These are phyloP conservation scores for Prunus fruticosa DNA, from an alignment of 306 rosid genomes.

Conservation along the genomic window DNA sequence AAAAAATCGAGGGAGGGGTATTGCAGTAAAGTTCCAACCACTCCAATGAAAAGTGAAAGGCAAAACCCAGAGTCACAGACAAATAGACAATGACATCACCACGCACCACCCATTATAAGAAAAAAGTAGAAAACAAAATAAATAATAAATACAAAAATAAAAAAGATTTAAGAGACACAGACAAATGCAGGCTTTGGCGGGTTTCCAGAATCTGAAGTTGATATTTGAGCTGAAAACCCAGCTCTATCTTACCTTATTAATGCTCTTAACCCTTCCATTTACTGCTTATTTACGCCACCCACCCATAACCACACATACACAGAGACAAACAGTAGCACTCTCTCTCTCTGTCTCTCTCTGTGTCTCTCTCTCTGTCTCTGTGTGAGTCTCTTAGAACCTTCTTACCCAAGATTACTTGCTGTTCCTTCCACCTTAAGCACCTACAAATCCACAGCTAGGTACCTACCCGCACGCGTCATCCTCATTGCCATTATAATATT, in stretches of 20 bases:
- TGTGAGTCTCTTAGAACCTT: conserved; percentile 17
- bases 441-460: conserved; percentile 41
- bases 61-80: not conserved
- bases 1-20: not conserved
- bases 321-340: not conserved
- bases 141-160: not conserved
- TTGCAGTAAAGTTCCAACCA: not conserved
- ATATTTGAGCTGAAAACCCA: conserved; percentile 34
- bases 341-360: not conserved
- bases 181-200: conserved; percentile 39
- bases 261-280: conserved; percentile 22
- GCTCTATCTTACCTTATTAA: conserved; percentile 48
- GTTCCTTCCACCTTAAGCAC: conserved; percentile 42
- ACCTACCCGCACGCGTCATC: conserved; percentile 7
- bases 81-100: not conserved
- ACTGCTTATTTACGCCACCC: conserved; percentile 34
- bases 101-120: too few relatives aligned
- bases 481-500: conserved; percentile 14
- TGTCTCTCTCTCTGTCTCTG: not conserved
- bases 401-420: conserved; percentile 32
- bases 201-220: conserved; percentile 43
- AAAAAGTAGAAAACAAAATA: not conserved
- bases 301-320: not conserved
- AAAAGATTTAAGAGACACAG: conserved; percentile 8
- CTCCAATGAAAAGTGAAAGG: not conserved